Percentiles rank a stretch among this genome's conserved stretches.
Evolutionary conservation across 169 alveolate species (phyloP).

Genomic region (Haemoproteus tartakovskyi): DNA sequence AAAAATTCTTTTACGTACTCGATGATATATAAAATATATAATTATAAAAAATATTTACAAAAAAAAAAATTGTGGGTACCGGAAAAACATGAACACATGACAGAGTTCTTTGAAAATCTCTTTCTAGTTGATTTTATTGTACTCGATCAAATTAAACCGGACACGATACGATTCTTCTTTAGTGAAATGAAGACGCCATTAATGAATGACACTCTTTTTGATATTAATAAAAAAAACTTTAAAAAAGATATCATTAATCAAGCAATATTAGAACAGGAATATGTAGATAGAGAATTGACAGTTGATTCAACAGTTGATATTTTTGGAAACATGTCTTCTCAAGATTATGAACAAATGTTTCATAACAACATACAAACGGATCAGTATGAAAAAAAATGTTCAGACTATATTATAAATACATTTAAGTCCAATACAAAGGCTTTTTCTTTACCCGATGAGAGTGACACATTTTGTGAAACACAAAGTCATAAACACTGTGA

Average conservation of each 20-base stretch:
- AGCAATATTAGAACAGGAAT: neutral
- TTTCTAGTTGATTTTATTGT: constrained; percentile 34
- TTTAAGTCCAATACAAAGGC: constrained; percentile 7
- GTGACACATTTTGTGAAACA: neutral
- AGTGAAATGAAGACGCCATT: constrained; percentile 56
- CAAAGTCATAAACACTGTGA: neutral
- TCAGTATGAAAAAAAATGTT: too few species aligned
- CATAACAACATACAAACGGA: neutral
- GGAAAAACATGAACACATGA: neutral
- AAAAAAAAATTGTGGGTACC: neutral
- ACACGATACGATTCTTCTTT: constrained; percentile 26
- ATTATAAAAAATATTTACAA: constrained; percentile 17
- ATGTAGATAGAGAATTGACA: neutral
- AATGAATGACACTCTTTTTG: constrained; percentile 55
- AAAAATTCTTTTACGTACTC: constrained; percentile 19
- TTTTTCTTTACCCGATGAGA: constrained; percentile 28
- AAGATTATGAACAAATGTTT: neutral
- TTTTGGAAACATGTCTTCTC: neutral
- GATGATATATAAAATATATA: constrained; percentile 27
- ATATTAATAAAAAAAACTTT: constrained; percentile 6
- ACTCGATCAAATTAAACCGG: constrained; percentile 35
- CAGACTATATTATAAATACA: neutral
- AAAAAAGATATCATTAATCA: constrained; percentile 30
- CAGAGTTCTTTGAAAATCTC: neutral
- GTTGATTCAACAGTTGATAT: neutral